phyloP scores from a whole-genome alignment of 2,329 filamentous ascomycete genomes.

The Hymenotorrendiella dingleyae region DNA sequence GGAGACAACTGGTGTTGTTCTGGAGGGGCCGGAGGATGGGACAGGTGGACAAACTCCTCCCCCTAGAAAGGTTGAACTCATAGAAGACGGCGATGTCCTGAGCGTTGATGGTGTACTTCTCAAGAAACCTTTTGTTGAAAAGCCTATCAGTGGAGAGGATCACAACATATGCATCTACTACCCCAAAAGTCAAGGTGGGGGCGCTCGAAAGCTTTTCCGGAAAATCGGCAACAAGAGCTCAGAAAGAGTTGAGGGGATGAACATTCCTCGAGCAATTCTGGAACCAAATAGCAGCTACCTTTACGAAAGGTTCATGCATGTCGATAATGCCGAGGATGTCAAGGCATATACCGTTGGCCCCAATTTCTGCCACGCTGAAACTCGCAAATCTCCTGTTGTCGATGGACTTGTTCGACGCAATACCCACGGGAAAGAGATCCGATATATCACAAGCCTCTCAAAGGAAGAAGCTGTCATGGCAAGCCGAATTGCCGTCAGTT shows the following conservation, averaged over 20 bases:
- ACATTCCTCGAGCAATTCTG: conserved; percentile 71
- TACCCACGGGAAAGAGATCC: conserved; percentile 92
- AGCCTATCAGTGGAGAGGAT: conserved; percentile 95
- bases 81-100: conserved; percentile 86
- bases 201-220: conserved; percentile 85
- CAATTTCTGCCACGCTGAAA: conserved; percentile 92
- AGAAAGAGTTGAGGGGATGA: conserved; percentile 77
- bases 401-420: conserved; percentile 94
- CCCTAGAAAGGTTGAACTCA: conserved; percentile 68
- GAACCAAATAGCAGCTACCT: conserved; percentile 82
- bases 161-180: conserved; percentile 99
- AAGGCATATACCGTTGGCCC: conserved; percentile 97
- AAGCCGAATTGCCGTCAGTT: conserved; percentile 80
- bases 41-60: conserved; percentile 45
- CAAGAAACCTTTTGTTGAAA: conserved; percentile 94
- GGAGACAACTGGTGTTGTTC: conserved; percentile 69
- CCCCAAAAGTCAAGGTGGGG: conserved; percentile 77
- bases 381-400: conserved; percentile 92
- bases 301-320: conserved; percentile 94
- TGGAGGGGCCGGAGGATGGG: conserved; percentile 66
- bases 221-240: conserved; percentile 99
- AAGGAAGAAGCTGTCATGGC: conserved; percentile 81
- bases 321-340: conserved; percentile 96
- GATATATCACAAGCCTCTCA: conserved; percentile 83
- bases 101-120: conserved; percentile 78